Conservation (phyloP, 352 stramenopile species). For the Phytophthora pinifolia region DNA sequence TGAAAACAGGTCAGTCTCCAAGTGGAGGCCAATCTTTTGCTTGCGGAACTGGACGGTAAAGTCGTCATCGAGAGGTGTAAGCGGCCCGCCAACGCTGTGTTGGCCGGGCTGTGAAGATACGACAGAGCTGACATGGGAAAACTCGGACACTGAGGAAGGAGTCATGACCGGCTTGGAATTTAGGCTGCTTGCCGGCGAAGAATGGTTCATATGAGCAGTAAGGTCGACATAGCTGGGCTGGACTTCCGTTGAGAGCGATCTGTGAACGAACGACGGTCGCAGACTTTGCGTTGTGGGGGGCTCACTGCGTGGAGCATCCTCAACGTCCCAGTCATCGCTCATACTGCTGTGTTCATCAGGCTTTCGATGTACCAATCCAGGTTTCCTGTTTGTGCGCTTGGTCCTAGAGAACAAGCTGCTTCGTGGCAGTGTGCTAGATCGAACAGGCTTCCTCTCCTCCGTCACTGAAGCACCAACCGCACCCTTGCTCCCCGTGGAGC, state of each 20-base stretch:
- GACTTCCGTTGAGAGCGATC: constrained; percentile 20
- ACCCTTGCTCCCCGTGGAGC: constrained; percentile 13
- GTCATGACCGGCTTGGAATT: constrained; percentile 6
- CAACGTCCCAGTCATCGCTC: constrained; percentile 22
- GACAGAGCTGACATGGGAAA: constrained; percentile 17
- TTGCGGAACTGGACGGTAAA: constrained; percentile 62
- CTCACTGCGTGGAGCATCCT: constrained; percentile 25
- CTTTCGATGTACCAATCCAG: constrained; percentile 17
- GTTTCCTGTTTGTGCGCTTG: constrained; percentile 19
- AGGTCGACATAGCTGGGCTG: background rate
- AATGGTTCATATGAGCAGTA: constrained; percentile 8
- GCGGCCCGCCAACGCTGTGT: constrained; percentile 4
- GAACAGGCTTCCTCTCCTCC: constrained; percentile 27
- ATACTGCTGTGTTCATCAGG: constrained; percentile 22
- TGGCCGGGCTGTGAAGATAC: constrained; percentile 1
- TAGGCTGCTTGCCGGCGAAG: constrained; percentile 17
- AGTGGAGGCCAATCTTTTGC: constrained; percentile 60
- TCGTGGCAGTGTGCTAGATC: constrained; percentile 12
- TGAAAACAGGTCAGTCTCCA: constrained; percentile 64
- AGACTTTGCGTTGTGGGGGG: constrained; percentile 9
- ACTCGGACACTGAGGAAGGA: constrained; percentile 10
- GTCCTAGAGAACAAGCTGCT: constrained; percentile 24
- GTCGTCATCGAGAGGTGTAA: constrained; percentile 39
- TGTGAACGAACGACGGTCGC: constrained; percentile 6
- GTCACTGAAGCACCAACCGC: constrained; percentile 15